Base-by-base conservation (phyloP, 768 basidiomycete genomes). In the Candolleomyces eurysporus region DNA sequence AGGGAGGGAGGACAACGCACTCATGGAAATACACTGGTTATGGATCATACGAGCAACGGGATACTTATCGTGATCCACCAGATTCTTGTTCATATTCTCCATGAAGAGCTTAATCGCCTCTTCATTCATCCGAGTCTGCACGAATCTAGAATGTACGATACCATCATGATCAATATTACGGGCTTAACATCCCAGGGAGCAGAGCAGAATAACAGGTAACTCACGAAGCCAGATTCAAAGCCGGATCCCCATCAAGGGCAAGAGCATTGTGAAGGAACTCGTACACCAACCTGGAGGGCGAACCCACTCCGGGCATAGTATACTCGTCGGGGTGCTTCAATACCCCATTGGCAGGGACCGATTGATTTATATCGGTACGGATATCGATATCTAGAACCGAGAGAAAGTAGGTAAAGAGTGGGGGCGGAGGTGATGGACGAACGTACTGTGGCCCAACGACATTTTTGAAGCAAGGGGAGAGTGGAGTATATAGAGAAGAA, bases 1-100 rank as follows among this genome's bases (percentile, higher is more conserved):
- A 31, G n/a, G 7, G 16, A 30, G 17, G 19, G 14, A n/a, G n/a
- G 16, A 39, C 30, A 6, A 71, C 79, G 55, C 60, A 80, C 81
- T 67, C 82, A 86, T 86, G 26, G 81, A 84, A 26, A 83, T 71
- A 64, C 80, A 82, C 32, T 83, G 79, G 45, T 81, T 79, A 66
- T 85, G 82, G 61, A 87, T 81, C 45, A 78, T 73, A 11, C 77
- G 75, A 8, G 83, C 77, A 0, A 82, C 81, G 3, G 86, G 86
- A 67, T 89, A 88, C 68, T 88, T 86, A 67, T 87, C 86, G 17
- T 80, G 74, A 72, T 88, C 87, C 39, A 87, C 84, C 19, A 84
- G 76, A 67, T 88, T 89, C 63, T 87, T 87, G 72, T 78, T 81
- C 61, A 87, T 72, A 67, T 88, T 87, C 71, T 88, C 86, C 68